phyloP scores from a whole-genome alignment of 2,329 filamentous ascomycete genomes.

The Colletotrichum filicis region DNA sequence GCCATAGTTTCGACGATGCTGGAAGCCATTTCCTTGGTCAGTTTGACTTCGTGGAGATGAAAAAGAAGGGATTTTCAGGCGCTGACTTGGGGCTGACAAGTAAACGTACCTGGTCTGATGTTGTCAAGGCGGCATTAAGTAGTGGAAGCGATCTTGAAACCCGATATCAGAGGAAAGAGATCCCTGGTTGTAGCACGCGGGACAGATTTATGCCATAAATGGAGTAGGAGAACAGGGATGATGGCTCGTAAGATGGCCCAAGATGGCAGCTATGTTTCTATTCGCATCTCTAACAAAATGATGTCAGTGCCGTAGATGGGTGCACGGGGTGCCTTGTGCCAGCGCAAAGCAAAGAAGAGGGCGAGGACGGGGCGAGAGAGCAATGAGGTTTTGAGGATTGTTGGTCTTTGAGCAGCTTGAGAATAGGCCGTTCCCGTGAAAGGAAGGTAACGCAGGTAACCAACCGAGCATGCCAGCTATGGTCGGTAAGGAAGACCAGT shows the following conservation, averaged over 20 bases:
- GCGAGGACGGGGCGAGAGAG: neutral
- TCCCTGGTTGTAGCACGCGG: slow-evolving; percentile 22
- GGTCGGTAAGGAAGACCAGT: neutral
- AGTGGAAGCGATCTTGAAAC: slow-evolving; percentile 32
- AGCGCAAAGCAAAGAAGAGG: slow-evolving; percentile 8
- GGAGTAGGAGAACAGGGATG: slow-evolving; percentile 29
- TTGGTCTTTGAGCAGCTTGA: slow-evolving; percentile 22
- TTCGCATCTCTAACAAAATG: slow-evolving; percentile 28
- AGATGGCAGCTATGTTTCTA: slow-evolving; percentile 32
- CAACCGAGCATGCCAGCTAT: neutral
- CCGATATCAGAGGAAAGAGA: slow-evolving; percentile 34
- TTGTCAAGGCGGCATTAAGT: slow-evolving; percentile 30
- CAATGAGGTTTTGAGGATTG: neutral
- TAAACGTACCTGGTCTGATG: slow-evolving; percentile 11
- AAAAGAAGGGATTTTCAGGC: neutral
- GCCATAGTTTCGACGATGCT: slow-evolving; percentile 44
- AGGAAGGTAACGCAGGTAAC: slow-evolving; percentile 21
- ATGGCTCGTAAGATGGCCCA: slow-evolving; percentile 23
- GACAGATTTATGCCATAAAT: slow-evolving; percentile 34
- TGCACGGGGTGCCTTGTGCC: slow-evolving; percentile 10
- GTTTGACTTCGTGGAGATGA: neutral
- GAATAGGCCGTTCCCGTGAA: neutral
- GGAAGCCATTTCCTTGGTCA: slow-evolving; percentile 28
- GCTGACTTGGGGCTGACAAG: neutral
- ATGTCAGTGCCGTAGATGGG: slow-evolving; percentile 11